Evolutionary conservation across 345 rosid genomes (phyloP).

Genomic region (Noccaea bulbosa): DNA sequence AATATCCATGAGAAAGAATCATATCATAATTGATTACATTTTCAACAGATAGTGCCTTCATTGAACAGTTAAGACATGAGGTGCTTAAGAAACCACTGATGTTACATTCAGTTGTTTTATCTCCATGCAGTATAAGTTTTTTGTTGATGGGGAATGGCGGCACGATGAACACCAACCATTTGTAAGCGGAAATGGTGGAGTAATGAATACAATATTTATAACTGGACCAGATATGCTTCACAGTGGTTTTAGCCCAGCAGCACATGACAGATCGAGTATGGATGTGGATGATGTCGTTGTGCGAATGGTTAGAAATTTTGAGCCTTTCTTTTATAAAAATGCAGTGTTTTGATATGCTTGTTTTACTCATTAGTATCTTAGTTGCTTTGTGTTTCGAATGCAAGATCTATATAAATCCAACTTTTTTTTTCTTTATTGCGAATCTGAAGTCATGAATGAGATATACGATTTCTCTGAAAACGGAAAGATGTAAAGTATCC

Average conservation of each 20-base stretch:
- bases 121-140: slow-evolving; percentile 79
- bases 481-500: neutral
- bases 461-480: neutral
- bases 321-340: slow-evolving; percentile 10
- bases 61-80: slow-evolving; percentile 17
- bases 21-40: slow-evolving; percentile 17
- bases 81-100: slow-evolving; percentile 27
- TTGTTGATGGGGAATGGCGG: slow-evolving; percentile 92
- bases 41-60: slow-evolving; percentile 4
- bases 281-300: slow-evolving; percentile 71
- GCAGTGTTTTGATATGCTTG: slow-evolving; percentile 11
- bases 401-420: neutral
- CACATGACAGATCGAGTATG: slow-evolving; percentile 61
- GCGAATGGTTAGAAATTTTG: slow-evolving; percentile 51
- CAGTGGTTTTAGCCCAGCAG: slow-evolving; percentile 47
- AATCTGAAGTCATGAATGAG: slow-evolving; percentile 5
- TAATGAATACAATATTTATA: slow-evolving; percentile 70
- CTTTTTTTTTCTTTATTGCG: neutral
- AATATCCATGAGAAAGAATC: slow-evolving; percentile 31
- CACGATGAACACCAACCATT: slow-evolving; percentile 76
- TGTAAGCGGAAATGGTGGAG: slow-evolving; percentile 63
- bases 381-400: slow-evolving; percentile 12
- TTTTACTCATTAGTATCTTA: slow-evolving; percentile 22
- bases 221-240: slow-evolving; percentile 51
- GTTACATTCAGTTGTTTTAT: slow-evolving; percentile 38